Percentiles rank a stretch among this genome's conserved stretches.
phyloP scores from a whole-genome alignment of 805 yeast genomes.

The Scheffersomyces lignosus region DNA sequence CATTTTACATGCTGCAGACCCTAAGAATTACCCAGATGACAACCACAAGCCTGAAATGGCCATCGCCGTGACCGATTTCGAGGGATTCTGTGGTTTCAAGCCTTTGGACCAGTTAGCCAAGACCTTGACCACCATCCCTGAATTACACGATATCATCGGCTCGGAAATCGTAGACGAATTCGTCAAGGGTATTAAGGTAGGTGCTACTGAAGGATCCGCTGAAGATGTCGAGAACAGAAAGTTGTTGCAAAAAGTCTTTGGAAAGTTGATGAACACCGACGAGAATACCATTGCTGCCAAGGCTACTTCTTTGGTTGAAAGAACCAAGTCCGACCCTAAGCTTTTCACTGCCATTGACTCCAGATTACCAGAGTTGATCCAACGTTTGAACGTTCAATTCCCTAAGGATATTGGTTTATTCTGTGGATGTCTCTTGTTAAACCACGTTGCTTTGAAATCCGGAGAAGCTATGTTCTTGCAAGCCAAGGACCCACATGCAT shows the following conservation, averaged over 20 bases:
- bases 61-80: constrained; percentile 91
- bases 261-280: constrained; percentile 80
- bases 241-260: constrained; percentile 73
- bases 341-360: constrained; percentile 49
- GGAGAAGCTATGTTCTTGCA: constrained; percentile 97
- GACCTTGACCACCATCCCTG: constrained; percentile 72
- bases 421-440: constrained; percentile 91
- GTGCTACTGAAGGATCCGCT: constrained; percentile 47
- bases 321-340: constrained; percentile 60
- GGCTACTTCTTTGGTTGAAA: constrained; percentile 65
- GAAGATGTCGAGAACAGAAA: constrained; percentile 61
- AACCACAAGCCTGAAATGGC: constrained; percentile 99
- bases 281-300: constrained; percentile 54
- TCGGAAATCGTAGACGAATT: constrained; percentile 56
- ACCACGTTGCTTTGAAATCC: constrained; percentile 75
- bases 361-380: constrained; percentile 69
- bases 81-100: constrained; percentile 97
- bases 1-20: constrained; percentile 76
- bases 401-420: constrained; percentile 93
- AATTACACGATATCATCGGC: constrained; percentile 71
- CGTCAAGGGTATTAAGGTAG: constrained; percentile 44
- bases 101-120: constrained; percentile 77
- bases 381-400: constrained; percentile 80
- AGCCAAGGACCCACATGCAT: constrained; percentile 98
- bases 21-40: constrained; percentile 93